Conservation (phyloP, 2,329 filamentous ascomycete genomes). For the Fusarium penzigii region DNA sequence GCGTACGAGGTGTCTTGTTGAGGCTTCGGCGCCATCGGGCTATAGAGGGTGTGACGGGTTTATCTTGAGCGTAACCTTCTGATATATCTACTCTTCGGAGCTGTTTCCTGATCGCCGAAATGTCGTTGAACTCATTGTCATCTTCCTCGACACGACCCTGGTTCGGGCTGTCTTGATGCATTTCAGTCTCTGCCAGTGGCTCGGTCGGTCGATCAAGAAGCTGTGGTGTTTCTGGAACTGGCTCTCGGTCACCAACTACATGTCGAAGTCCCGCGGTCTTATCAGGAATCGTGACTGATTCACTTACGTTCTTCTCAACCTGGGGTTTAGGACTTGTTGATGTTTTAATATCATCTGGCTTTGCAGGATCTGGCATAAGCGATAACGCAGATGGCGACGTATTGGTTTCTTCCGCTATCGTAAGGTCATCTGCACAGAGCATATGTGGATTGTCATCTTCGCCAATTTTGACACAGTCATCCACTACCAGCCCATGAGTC, state of each 20-base stretch:
- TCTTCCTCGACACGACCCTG: constrained; percentile 3
- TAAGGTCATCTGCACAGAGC: constrained; percentile 9
- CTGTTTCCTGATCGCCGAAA: constrained; percentile 26
- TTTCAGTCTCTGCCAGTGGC: no score
- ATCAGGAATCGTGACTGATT: no score
- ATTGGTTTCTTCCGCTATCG: neutral
- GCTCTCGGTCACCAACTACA: no score
- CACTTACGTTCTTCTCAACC: neutral
- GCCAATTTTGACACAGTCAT: constrained; percentile 17
- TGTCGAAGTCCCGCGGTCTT: no score
- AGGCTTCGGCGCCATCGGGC: constrained; percentile 25
- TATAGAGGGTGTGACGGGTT: constrained; percentile 13
- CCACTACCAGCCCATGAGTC: constrained; percentile 17
- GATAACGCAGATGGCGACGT: neutral
- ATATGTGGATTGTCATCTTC: constrained; percentile 11
- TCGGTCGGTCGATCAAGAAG: no score
- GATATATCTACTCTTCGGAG: constrained; percentile 25
- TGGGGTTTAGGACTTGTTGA: neutral
- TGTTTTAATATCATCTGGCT: neutral
- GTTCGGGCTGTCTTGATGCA: neutral
- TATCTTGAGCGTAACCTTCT: constrained; percentile 12
- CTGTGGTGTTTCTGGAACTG: no score
- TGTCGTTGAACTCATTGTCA: constrained; percentile 4
- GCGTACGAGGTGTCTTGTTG: constrained; percentile 18
- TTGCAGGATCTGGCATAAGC: neutral